Base-by-base conservation (phyloP, 805 yeast genomes). In the Candida jianshihensis region DNA sequence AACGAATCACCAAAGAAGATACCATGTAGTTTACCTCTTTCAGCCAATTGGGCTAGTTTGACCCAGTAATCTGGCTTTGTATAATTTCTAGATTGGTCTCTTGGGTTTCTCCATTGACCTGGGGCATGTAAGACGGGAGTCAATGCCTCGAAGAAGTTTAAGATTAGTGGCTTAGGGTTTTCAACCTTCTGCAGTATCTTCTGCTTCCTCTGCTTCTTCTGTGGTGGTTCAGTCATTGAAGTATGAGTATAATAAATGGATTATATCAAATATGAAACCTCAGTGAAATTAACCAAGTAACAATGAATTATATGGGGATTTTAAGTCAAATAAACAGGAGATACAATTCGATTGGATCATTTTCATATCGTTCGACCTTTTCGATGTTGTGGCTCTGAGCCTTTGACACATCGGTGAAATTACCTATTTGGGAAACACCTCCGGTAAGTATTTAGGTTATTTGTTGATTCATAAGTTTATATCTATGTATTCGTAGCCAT, bases 1-100 rank as follows among this genome's bases (percentile, higher is more conserved):
- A 64, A 44, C 11, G 61, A 61, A 46, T 65, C 70, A 32, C 70
- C 70, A 35, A 64, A 47, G 40, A 65, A 65, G 4, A 64, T 35
- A 16, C 58, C 60, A 39, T 63, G 64, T 40, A 65, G 47, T 46
- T 64, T 64, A 14, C 69, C 70, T 33, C 54, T 49, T 42, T 65
- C 70, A 26, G 66, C 56, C 21, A 61, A 34, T 35, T 64, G 57
- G 6, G 69, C 70, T 11, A 65, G 41, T 30, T 64, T 51, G 30
- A 58, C 54, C 70, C 70, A 65, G 48, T 64, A 59, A 35, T 62
- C 65, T 22, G 50, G 43, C 40, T 50, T 46, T 26, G 36, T 28
- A 35, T 50, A 50, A 13, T 31, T 41, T 33, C 54, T 40, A 19
- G 49, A 44, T 34, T 48, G 44, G 30, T 50, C 54, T 30, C 53